phyloP scores from a whole-genome alignment of 2,329 filamentous ascomycete genomes.

The Myriosclerotinia duriaeana region DNA sequence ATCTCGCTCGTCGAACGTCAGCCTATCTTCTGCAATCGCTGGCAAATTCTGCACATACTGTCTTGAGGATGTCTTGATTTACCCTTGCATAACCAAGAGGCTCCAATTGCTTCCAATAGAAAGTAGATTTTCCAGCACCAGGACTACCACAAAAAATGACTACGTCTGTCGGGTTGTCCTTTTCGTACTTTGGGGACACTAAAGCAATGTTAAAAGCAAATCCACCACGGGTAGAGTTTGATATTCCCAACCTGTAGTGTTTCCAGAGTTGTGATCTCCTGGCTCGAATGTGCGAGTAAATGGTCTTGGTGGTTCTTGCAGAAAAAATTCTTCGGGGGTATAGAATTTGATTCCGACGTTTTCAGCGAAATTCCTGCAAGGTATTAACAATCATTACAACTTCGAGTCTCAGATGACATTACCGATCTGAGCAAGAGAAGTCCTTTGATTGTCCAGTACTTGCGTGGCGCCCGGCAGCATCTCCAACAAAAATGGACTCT shows the following conservation, averaged over 20 bases:
- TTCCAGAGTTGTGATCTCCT: conserved; percentile 50
- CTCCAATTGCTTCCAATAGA: conserved; percentile 76
- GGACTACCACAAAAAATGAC: conserved; percentile 87
- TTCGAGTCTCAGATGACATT: conserved; percentile 17
- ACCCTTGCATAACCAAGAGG: conserved; percentile 79
- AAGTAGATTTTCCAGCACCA: conserved; percentile 87
- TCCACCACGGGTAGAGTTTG: conserved; percentile 5
- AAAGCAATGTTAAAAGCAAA: conserved; percentile 29
- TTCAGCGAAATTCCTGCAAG: conserved; percentile 71
- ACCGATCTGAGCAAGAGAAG: conserved; percentile 62
- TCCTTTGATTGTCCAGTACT: conserved; percentile 51
- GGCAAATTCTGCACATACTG: conserved; percentile 45
- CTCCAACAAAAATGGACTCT: conserved; percentile 82
- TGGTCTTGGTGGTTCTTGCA: conserved; percentile 62
- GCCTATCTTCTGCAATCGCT: conserved; percentile 25
- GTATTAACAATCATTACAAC: conserved; percentile 25
- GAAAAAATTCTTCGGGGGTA: conserved; percentile 92
- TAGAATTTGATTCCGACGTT: conserved; percentile 79
- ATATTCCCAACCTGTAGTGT: conserved; percentile 32
- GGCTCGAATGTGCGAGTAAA: conserved; percentile 75
- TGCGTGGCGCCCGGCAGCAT: conserved; percentile 67
- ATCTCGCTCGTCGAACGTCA: conserved; percentile 46
- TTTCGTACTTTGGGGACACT: conserved; percentile 44
- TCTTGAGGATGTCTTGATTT: conserved; percentile 88
- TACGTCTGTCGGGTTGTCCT: conserved; percentile 67